Base-by-base conservation (phyloP, 495 filamentous ascomycete genomes). In the Hypoxylon perforatum region DNA sequence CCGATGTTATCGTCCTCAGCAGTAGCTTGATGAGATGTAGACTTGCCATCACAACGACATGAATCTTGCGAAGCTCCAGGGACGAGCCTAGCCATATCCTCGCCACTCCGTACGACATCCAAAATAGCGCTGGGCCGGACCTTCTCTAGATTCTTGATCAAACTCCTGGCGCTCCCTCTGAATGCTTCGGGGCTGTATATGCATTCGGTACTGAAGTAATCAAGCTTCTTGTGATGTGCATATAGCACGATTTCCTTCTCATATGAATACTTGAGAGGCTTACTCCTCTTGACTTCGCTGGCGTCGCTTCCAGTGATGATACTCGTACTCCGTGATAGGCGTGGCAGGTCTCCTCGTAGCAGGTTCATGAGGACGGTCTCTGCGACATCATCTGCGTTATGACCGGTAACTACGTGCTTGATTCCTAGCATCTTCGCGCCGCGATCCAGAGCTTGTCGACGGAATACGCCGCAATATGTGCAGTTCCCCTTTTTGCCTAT, bases 121-220 rank as follows among this genome's bases (percentile, higher is more conserved):
- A 99, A 72, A 63, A 99, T 97, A 1, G 94, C 92, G 55, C 92
- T 97, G 1, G 95, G 94, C 14, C 95, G 85, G 30, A 99, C 91
- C 61, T 90, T 89, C 81, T 99, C 95, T 22, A 99, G 77, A 70
- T 93, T 94, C 81, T 99, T 99, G 76, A 99, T 96, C 63, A 99
- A 78, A 17, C 88, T 90, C 50, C 95, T 86, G 7, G 95, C 95
- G 65, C 91, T 96, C 0, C 95, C 95, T 22, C 95, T 86, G 69
- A 99, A 99, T n/a, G 96, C 95, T 80, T 99, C 95, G 0, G 95
- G 95, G 49, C 92, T 96, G 79, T 99, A 99, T 55, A 98, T 93
- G 80, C 95, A 99, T 80, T 99, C 95, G 0, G 95, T 99, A 64
- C 88, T 94, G 78, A 99, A 99, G 78, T 99, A 99, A 75, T 98